phyloP scores from a whole-genome alignment of 495 filamentous ascomycete genomes.

The Delitschia confertaspora region DNA sequence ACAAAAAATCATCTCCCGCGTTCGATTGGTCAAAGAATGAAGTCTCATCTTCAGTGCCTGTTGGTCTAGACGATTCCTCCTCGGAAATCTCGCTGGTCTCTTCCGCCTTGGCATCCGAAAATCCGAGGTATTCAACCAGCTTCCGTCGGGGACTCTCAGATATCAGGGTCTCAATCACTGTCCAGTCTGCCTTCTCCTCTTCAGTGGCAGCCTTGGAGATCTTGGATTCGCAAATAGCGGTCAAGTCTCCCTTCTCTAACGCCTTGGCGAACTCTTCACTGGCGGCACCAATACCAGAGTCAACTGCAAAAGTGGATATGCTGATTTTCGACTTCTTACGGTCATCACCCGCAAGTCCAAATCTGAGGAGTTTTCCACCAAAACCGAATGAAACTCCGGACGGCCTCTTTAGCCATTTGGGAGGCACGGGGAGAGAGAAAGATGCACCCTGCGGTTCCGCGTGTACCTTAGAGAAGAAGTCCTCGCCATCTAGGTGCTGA shows the following conservation, averaged over 20 bases:
- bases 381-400: constrained; percentile 89
- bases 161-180: constrained; percentile 81
- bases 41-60: constrained; percentile 37
- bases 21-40: constrained; percentile 74
- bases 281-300: constrained; percentile 72
- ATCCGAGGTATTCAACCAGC: constrained; percentile 81
- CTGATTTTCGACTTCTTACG: constrained; percentile 63
- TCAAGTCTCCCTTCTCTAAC: constrained; percentile 66
- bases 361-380: constrained; percentile 81
- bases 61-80: constrained; percentile 36
- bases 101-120: constrained; percentile 52
- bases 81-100: constrained; percentile 23
- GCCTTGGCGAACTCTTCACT: constrained; percentile 82
- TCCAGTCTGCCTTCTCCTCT: constrained; percentile 92
- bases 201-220: constrained; percentile 64
- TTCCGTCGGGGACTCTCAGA: constrained; percentile 69
- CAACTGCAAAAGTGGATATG: constrained; percentile 81
- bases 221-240: constrained; percentile 70
- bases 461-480: constrained; percentile 93
- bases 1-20: constrained; percentile 72
- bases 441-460: constrained; percentile 79
- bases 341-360: constrained; percentile 50
- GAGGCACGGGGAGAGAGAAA: constrained; percentile 77
- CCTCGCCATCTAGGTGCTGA: constrained; percentile 76
- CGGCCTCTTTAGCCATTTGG: constrained; percentile 83